A percentile compares a stretch with the other conserved stretches of the same genome.
These are phyloP conservation scores for Paramecium tetraurelia DNA, from an alignment of 73 alveolate species.

Conservation along the genomic window DNA sequence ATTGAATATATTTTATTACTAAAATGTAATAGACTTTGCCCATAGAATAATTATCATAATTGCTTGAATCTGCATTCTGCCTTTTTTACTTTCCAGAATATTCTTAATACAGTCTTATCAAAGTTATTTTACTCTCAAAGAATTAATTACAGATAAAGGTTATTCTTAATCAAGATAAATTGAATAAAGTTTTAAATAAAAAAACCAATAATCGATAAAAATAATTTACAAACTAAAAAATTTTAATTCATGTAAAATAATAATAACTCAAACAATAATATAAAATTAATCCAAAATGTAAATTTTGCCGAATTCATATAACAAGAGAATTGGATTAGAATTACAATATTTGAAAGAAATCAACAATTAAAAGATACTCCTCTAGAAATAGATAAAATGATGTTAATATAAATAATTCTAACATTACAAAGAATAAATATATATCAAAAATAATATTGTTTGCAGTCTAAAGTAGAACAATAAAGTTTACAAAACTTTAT, in stretches of 20 bases:
- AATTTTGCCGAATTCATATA: background rate
- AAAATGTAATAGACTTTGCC: too few species aligned
- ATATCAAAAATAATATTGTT: background rate
- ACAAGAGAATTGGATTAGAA: background rate
- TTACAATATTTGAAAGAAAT: background rate
- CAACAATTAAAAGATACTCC: background rate
- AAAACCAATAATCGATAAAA: background rate
- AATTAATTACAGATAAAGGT: background rate
- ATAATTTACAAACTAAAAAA: background rate
- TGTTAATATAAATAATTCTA: background rate
- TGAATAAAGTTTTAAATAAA: background rate
- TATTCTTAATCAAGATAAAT: background rate
- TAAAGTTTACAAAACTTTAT: background rate
- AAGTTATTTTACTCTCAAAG: background rate
- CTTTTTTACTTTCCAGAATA: background rate
- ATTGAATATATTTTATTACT: background rate
- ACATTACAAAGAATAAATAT: background rate
- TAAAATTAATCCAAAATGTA: background rate
- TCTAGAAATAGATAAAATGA: background rate
- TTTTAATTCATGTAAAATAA: background rate
- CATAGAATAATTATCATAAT: too few species aligned
- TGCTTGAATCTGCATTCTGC: background rate
- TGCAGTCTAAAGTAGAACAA: background rate
- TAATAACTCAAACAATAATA: background rate
- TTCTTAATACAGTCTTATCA: background rate